Base-by-base conservation (phyloP, 257 asterid genomes). In the Perilla frutescens region DNA sequence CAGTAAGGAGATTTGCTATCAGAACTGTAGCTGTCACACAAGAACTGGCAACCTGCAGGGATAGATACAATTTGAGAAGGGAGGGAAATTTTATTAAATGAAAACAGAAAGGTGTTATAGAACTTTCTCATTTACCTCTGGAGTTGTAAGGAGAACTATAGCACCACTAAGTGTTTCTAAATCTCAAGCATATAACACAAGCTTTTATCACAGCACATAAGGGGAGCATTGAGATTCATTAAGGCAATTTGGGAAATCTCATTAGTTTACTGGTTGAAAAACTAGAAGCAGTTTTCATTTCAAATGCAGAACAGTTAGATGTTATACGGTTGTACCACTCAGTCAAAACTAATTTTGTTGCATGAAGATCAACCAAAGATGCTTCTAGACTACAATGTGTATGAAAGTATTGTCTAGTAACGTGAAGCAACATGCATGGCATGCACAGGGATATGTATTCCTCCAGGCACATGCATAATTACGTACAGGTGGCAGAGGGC, bases 1-100 rank as follows among this genome's bases (percentile, higher is more conserved):
- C 95, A 26, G 85, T 81, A 58, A 93, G 86, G 70, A 93, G 87
- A 82, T 93, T 93, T 72, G 97, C 94, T 49, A 85, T 71, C 84
- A 91, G 73, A 63, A 89, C 91, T 32, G 94, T 85, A 74, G 96
- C 93, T 82, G 96, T 84, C 54, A 91, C 85, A 68, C 96, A 93
- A 66, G 96, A 87, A 80, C 85, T 83, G 70, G 92, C 82, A 77
- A 91, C 81, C 98, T 93, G 87, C 80, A 83, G 40, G 64, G 76
- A 73, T 36, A 44, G 39, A 54, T 60, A 55, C 45, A 55, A 65
- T 71, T 80, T 56, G 26, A 47, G 41, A 26, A 62, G 32, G 58
- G 57, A 54, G 0, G 48, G 48, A 11, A 13, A 26, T 8, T 2
- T 45, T 15, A 40, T 7, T 8, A 20, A 47, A 54, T 9, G 40